Conservation (phyloP, 2,329 filamentous ascomycete genomes). For the Claviceps cyperi region DNA sequence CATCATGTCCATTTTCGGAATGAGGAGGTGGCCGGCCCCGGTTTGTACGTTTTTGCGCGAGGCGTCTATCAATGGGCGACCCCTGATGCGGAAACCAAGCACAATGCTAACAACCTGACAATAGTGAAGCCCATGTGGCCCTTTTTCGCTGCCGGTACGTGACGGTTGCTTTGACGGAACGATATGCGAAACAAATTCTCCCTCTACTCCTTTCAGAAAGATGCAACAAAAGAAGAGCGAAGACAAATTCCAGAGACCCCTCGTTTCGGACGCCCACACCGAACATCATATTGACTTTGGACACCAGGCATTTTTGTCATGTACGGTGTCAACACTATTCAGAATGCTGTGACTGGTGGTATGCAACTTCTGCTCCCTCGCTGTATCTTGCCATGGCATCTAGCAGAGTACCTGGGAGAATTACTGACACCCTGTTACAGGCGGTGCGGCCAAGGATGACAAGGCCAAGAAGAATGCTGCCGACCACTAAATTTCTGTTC, state of each 20-base stretch:
- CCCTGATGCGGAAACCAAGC: slow-evolving; percentile 8
- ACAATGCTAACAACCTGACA: slow-evolving; percentile 10
- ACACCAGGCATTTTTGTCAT: slow-evolving; percentile 64
- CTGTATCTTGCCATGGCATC: neutral
- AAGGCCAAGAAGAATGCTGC: slow-evolving; percentile 28
- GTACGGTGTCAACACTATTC: slow-evolving; percentile 80
- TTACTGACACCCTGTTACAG: slow-evolving; percentile 32
- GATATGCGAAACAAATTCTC: neutral
- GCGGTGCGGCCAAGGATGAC: slow-evolving; percentile 94
- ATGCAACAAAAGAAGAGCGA: neutral
- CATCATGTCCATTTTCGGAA: slow-evolving; percentile 64
- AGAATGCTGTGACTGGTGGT: slow-evolving; percentile 67
- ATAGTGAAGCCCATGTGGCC: slow-evolving; percentile 81
- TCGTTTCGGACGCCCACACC: neutral
- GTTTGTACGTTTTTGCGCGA: slow-evolving; percentile 51
- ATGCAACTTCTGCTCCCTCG: slow-evolving; percentile 16
- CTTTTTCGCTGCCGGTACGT: slow-evolving; percentile 89
- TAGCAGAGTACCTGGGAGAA: neutral
- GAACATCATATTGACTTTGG: neutral
- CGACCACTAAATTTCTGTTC: slow-evolving; percentile 27
- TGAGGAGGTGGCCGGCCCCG: slow-evolving; percentile 71
- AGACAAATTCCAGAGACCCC: neutral
- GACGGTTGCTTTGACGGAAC: slow-evolving; percentile 2
- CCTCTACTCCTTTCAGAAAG: too few relatives aligned
- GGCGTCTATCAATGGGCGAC: slow-evolving; percentile 2